These are phyloP conservation scores for Lentinula raphanica DNA, from an alignment of 768 basidiomycete species.

Conservation along the genomic window DNA sequence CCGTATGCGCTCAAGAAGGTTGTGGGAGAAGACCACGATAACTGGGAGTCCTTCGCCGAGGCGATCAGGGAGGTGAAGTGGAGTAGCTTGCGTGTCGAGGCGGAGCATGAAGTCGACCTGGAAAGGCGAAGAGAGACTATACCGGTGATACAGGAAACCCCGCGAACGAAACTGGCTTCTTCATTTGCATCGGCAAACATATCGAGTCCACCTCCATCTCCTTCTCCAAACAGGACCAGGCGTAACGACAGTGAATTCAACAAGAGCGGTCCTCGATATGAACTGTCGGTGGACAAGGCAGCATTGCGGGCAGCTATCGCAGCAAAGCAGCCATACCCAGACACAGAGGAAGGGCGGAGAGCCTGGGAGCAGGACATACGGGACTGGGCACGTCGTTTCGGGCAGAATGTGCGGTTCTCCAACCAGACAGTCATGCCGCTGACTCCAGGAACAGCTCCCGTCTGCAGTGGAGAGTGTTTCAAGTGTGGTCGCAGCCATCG, in stretches of 20 bases:
- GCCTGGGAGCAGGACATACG: neutral
- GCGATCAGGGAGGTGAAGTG: no score
- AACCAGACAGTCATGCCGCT: neutral
- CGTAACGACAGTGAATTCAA: neutral
- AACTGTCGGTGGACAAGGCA: neutral
- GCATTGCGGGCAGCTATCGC: neutral
- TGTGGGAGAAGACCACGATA: neutral
- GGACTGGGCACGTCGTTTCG: neutral
- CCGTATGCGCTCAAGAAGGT: neutral
- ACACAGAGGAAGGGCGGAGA: neutral
- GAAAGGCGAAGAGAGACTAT: no score
- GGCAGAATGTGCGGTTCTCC: neutral
- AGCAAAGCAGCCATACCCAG: neutral
- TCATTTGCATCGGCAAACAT: no score
- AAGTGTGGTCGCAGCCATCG: neutral
- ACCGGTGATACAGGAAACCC: no score
- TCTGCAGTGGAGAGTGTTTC: neutral
- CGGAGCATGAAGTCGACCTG: neutral
- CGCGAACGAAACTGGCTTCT: no score
- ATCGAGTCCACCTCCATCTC: neutral
- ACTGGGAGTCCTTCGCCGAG: neutral
- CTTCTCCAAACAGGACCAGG: neutral
- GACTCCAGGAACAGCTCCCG: neutral
- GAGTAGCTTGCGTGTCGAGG: neutral
- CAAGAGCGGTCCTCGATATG: no score